Conservation (phyloP, 164 flowering plant species). For the Warburgia ugandensis region DNA sequence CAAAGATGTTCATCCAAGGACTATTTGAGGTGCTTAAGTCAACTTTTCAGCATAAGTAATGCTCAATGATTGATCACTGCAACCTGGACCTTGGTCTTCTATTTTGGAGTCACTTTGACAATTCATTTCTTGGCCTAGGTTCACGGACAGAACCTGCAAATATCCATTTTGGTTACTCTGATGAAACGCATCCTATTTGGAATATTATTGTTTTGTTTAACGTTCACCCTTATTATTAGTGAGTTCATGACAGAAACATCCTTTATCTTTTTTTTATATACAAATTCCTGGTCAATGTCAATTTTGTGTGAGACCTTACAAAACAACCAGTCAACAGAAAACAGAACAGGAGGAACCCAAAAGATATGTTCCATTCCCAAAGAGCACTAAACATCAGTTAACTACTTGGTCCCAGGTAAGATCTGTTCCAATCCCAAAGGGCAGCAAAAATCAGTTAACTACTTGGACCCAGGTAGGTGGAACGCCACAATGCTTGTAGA, state of each 20-base stretch:
- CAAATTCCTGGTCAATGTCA: not conserved
- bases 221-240: not conserved
- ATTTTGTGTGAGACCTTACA: not conserved
- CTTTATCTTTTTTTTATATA: not conserved
- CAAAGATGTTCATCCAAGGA: conserved; percentile 30
- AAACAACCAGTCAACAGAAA: not conserved
- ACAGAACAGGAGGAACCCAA: too few relatives aligned
- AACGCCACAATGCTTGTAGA: too few relatives aligned
- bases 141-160: conserved; percentile 33
- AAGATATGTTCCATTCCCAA: too few relatives aligned
- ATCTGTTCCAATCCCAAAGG: too few relatives aligned
- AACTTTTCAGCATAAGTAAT: too few relatives aligned
- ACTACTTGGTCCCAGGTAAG: too few relatives aligned
- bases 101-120: conserved; percentile 24
- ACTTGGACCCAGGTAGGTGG: too few relatives aligned
- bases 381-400: too few relatives aligned
- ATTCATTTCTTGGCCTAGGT: conserved; percentile 28
- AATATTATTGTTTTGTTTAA: conserved; percentile 4
- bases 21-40: conserved; percentile 25
- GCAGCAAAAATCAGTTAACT: too few relatives aligned
- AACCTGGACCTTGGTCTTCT: conserved; percentile 28
- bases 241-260: not conserved
- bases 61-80: conserved; percentile 44
- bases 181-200: conserved; percentile 11
- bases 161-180: conserved; percentile 22